Conservation (phyloP, 352 stramenopile species). For the Phytopythium chamaehyphon region DNA sequence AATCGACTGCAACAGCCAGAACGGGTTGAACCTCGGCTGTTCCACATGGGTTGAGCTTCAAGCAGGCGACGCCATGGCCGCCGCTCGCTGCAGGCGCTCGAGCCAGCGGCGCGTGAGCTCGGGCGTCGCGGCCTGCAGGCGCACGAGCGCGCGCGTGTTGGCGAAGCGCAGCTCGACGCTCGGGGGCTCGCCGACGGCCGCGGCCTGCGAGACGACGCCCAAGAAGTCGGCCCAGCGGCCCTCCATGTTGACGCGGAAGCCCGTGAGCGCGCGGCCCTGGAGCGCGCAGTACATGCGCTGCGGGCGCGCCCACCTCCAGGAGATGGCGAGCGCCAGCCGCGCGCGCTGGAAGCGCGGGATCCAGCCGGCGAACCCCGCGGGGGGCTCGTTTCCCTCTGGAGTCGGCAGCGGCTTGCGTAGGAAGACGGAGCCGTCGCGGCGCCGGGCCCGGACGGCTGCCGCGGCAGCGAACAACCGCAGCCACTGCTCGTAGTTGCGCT, state of each 20-base stretch:
- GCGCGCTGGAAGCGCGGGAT: conserved; percentile 14
- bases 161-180: conserved; percentile 23
- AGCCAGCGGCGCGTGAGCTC: conserved; percentile 7
- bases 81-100: background rate
- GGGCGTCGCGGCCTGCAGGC: background rate
- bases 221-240: conserved; percentile 31
- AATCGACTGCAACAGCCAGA: no score
- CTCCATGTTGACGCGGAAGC: conserved; percentile 37
- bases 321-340: conserved; percentile 10
- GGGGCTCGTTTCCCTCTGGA: background rate
- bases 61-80: background rate
- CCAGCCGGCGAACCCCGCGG: conserved; percentile 24
- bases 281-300: conserved; percentile 34
- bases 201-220: conserved; percentile 17
- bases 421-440: conserved; percentile 18
- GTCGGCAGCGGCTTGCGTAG: conserved; percentile 1
- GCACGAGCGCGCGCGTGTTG: background rate
- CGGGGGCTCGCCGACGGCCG: background rate
- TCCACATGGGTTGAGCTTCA: background rate
- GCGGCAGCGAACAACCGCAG: conserved; percentile 16
- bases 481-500: conserved; percentile 33
- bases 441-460: conserved; percentile 9
- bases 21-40: no score
- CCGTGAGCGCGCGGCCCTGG: conserved; percentile 18
- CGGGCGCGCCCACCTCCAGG: conserved; percentile 15